Conservation (phyloP, 176 grass and related monocot species). For the Oryza coarctata region DNA sequence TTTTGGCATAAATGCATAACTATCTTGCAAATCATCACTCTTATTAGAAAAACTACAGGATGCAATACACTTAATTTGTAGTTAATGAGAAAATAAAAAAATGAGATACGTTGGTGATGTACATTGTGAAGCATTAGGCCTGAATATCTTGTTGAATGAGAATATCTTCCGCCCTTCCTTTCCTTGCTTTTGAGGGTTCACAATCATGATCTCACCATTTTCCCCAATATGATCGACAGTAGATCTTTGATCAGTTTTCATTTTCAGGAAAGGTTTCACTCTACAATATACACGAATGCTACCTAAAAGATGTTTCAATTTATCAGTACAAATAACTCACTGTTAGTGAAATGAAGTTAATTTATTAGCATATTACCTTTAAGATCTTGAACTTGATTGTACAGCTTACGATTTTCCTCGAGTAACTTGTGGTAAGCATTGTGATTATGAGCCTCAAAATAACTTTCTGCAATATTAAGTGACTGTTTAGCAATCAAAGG, state of each 20-base stretch:
- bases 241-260: conserved; percentile 55
- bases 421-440: conserved; percentile 63
- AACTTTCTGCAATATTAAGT: conserved; percentile 46
- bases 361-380: conserved; percentile 54
- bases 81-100: conserved; percentile 32
- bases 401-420: conserved; percentile 74
- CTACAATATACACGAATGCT: conserved; percentile 83
- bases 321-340: conserved; percentile 20
- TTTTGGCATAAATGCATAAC: background rate
- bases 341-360: conserved; percentile 10
- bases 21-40: background rate
- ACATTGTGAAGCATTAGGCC: conserved; percentile 59
- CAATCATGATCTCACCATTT: conserved; percentile 68
- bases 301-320: conserved; percentile 39
- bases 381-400: conserved; percentile 93
- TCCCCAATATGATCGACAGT: conserved; percentile 74
- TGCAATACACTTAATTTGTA: background rate
- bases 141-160: conserved; percentile 85
- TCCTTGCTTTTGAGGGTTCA: conserved; percentile 65
- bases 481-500: conserved; percentile 14
- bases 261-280: conserved; percentile 66
- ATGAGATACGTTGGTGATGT: conserved; percentile 16
- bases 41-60: background rate
- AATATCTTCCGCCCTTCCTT: conserved; percentile 74
- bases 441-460: conserved; percentile 56